Evolutionary conservation across 2,329 filamentous ascomycete genomes (phyloP).

Genomic region (Emmonsia crescens): DNA sequence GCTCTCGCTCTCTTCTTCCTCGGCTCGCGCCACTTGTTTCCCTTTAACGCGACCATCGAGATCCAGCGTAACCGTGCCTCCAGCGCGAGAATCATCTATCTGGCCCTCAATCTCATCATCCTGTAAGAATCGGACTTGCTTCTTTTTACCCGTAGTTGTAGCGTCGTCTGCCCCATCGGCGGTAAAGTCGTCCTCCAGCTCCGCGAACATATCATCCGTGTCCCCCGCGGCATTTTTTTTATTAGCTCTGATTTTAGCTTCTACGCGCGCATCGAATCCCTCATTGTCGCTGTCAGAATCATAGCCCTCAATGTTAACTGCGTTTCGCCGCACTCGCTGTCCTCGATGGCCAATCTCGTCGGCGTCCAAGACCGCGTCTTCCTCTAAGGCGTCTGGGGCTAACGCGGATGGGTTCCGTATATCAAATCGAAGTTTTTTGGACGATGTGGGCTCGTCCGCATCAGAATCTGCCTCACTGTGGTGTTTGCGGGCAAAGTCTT

Average conservation of each 20-base stretch:
- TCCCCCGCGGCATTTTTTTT: slow-evolving; percentile 31
- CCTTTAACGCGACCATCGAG: slow-evolving; percentile 47
- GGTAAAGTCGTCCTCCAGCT: slow-evolving; percentile 46
- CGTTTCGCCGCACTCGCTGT: slow-evolving; percentile 73
- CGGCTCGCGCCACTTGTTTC: slow-evolving; percentile 46
- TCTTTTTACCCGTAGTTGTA: slow-evolving; percentile 46
- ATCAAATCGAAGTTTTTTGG: slow-evolving; percentile 85
- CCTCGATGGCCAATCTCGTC: slow-evolving; percentile 76
- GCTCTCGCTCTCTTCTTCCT: slow-evolving; percentile 45
- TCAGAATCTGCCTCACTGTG: slow-evolving; percentile 41
- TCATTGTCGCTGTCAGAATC: slow-evolving; percentile 90
- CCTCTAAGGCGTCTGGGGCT: slow-evolving; percentile 66
- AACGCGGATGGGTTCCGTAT: slow-evolving; percentile 87
- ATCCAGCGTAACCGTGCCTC: slow-evolving; percentile 53
- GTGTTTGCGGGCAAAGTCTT: slow-evolving; percentile 67
- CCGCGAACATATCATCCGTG: slow-evolving; percentile 71
- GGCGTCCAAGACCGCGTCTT: slow-evolving; percentile 64
- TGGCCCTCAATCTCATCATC: slow-evolving; percentile 67
- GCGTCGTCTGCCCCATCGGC: slow-evolving; percentile 44
- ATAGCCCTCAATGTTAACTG: slow-evolving; percentile 93
- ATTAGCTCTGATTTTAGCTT: slow-evolving; percentile 41
- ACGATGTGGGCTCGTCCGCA: slow-evolving; percentile 35
- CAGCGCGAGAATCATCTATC: slow-evolving; percentile 59
- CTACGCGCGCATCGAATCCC: slow-evolving; percentile 67
- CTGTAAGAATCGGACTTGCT: slow-evolving; percentile 50